Base-by-base conservation (phyloP, 2,329 filamentous ascomycete species). In the Venturia asperata region DNA sequence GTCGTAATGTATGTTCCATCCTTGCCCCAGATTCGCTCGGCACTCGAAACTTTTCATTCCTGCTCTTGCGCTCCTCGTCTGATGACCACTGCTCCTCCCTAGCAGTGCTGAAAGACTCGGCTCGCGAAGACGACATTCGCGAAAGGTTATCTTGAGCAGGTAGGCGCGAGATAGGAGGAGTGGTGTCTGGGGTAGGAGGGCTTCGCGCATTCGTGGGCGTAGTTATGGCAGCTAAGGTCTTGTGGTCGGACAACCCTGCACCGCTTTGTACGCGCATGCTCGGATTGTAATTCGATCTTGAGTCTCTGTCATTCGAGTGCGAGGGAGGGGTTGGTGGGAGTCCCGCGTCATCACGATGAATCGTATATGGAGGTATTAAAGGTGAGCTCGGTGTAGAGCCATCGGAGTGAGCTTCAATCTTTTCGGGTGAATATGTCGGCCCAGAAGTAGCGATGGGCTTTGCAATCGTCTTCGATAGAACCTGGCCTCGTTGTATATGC, bases 71-170 rank as follows among this genome's bases (percentile, higher is more conserved):
- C 30, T 56, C 47, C 52, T 70, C 70, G 45, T 76, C 74, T 0
- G 75, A 74, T 30, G 73, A 74, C 5, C 71, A 68, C 11, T 71
- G 72, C 19, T 77, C 75, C 68, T 80, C 79, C 65, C 73, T 72
- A 13, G 79, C 79, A 0, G 79, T 81, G 56, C 72, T 75, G 69
- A 80, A 81, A 0, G 78, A 80, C 34, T 80, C 79, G 41, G 78
- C 77, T 39, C 74, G 67, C 27, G 75, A 78, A 6, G 79, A 81
- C 66, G 75, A 74, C 24, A 42, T 7, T 11, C 30, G 64, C n/a
- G 30, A 24, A 42, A 47, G 27, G 19, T 7, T 41, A 27, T 55
- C 37, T 41, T 19, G 63, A 21, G 30, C 30, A 27, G 61, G 61
- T 10, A 43, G 24, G 56, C 56, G 39, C 21, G 65, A 41, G 3